Base-by-base conservation (phyloP, 1,139 yeast species). In the Nakaseomyces delphensis region DNA sequence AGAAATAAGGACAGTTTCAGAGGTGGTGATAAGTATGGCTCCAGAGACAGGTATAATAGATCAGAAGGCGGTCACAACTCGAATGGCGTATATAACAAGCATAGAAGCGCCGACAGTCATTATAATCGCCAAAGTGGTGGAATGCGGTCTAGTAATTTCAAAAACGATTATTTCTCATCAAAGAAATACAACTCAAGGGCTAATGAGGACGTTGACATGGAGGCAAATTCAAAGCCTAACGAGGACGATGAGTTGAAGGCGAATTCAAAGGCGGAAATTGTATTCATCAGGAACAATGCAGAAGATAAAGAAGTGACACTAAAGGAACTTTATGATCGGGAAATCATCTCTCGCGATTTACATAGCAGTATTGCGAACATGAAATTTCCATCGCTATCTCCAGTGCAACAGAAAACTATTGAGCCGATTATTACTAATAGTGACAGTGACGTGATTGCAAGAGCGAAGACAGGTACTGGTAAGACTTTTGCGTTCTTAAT, bases 381-480 rank as follows among this genome's bases (percentile, higher is more conserved):
- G 48, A 68, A 69, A 1, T 77, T 71, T 54, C 60, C 57, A 42
- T 67, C 61, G 36, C 71, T 87, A 54, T 85, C 96, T 0, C 78
- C 84, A 1, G 95, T 86, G 15, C 97, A 87, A 62, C 79, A 80
- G 44, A 71, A 74, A 52, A 73, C 95, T 4, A 67, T 87, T 39
- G 66, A 76, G 43, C 93, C 93, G 7, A 74, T 82, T 46, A 66
- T 85, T 43, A 59, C 71, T 18, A 65, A 68, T 31, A 71, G 75
- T 30, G 66, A 71, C 35, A 62, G 61, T 10, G 89, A 93, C 50
- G 69, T 86, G 43, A 87, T 87, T 20, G 91, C 85, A 29, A 73
- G 94, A 52, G 96, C 96, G 28, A 85, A 85, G 60, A 89, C 97
- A 4, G 97, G 96, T 58, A 87, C 96, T 1, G 97, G 96, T 57